Evolutionary conservation across 192 early-diverging fungal genomes (phyloP).

Genomic region (Podila minutissima): DNA sequence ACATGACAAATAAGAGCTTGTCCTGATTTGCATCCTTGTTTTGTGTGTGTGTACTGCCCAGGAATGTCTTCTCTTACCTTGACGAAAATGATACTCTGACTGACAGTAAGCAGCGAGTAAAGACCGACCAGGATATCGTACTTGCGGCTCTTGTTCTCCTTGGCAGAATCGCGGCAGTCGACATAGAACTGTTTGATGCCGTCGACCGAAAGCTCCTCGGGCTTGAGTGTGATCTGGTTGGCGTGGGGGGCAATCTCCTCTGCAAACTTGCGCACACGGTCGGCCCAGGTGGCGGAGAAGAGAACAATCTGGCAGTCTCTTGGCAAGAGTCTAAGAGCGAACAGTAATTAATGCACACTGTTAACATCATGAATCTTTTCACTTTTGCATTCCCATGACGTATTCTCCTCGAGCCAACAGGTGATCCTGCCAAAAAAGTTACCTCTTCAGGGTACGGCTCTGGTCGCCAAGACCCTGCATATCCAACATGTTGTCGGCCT

Average conservation of each 20-base stretch:
- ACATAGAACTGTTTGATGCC: constrained; percentile 98
- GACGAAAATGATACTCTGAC: constrained; percentile 98
- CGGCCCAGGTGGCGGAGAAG: constrained; percentile 96
- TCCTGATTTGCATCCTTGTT: too few relatives aligned
- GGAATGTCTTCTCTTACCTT: constrained; percentile 58
- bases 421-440: not conserved
- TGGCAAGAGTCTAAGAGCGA: constrained; percentile 69
- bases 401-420: not conserved
- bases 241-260: constrained; percentile 84
- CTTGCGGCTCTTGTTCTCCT: constrained; percentile 72
- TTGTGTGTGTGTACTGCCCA: constrained; percentile 1
- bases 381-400: too few relatives aligned
- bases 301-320: constrained; percentile 83
- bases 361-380: too few relatives aligned
- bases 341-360: not conserved
- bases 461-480: constrained; percentile 87
- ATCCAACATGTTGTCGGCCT: constrained; percentile 99
- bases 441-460: constrained; percentile 86
- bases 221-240: constrained; percentile 85
- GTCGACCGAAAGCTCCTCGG: constrained; percentile 92
- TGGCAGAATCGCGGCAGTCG: constrained; percentile 77
- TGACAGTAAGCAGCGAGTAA: constrained; percentile 87
- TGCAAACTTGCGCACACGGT: constrained; percentile 80
- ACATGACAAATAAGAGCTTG: too few relatives aligned
- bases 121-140: constrained; percentile 75